Percentiles rank a stretch among this genome's conserved stretches.
Evolutionary conservation across 108 stramenopile species (phyloP).

Genomic region (Cyclostephanos invisitatus): DNA sequence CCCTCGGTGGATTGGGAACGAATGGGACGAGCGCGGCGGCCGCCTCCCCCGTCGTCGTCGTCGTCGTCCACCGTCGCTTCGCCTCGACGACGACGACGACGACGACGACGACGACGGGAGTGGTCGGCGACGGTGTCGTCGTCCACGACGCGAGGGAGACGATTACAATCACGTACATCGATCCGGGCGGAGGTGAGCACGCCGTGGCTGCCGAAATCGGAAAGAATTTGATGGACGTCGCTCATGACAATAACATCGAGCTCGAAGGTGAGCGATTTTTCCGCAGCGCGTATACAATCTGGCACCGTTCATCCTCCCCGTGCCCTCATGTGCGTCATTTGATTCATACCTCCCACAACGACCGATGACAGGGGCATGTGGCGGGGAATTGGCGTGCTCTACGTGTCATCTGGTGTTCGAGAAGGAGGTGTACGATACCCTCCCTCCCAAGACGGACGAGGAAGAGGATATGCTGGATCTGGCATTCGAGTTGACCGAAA

Average conservation of each 20-base stretch:
- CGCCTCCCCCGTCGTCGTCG: neutral
- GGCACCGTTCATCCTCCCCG: neutral
- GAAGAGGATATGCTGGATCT: constrained; percentile 99
- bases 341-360: neutral
- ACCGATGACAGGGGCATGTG: constrained; percentile 68
- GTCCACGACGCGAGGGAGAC: constrained; percentile 49
- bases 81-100: neutral
- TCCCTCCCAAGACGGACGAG: constrained; percentile 89
- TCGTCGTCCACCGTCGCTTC: neutral
- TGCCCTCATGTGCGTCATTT: neutral
- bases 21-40: neutral
- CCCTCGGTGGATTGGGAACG: constrained; percentile 3
- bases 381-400: constrained; percentile 85
- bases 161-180: constrained; percentile 67
- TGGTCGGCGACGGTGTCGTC: constrained; percentile 17
- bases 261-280: constrained; percentile 63
- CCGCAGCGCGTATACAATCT: neutral
- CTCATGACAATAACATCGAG: constrained; percentile 89
- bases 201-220: constrained; percentile 75
- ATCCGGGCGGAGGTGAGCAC: constrained; percentile 67
- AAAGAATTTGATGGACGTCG: constrained; percentile 74
- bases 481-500: constrained; percentile 96
- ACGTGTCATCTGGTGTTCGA: constrained; percentile 96
- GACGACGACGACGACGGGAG: neutral
- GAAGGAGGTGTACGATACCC: constrained; percentile 80